phyloP scores from a whole-genome alignment of 805 yeast species.

The Candida ortonii region DNA sequence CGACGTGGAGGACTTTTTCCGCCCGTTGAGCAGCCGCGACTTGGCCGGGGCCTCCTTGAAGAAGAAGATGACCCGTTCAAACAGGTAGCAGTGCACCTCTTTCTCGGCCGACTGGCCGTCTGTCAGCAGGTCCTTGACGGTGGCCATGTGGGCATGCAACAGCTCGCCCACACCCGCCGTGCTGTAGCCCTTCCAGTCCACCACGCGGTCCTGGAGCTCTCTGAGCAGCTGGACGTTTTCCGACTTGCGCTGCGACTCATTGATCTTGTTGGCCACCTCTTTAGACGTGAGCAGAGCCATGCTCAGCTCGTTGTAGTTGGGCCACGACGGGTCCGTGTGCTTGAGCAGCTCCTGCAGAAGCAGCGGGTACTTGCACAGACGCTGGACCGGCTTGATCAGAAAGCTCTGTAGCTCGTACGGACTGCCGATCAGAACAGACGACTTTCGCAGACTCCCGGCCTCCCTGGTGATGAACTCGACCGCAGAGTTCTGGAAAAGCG shows the following conservation, averaged over 20 bases:
- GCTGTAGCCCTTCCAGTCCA: slow-evolving; percentile 91
- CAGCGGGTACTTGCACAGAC: slow-evolving; percentile 93
- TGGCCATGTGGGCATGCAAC: slow-evolving; percentile 67
- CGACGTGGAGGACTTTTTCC: slow-evolving; percentile 48
- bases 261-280: slow-evolving; percentile 81
- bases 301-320: slow-evolving; percentile 62
- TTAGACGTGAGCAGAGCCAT: slow-evolving; percentile 71
- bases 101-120: slow-evolving; percentile 64
- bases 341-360: slow-evolving; percentile 74
- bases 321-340: slow-evolving; percentile 50
- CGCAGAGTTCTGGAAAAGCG: slow-evolving; percentile 85
- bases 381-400: slow-evolving; percentile 90
- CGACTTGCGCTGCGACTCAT: slow-evolving; percentile 89
- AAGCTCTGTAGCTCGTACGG: slow-evolving; percentile 87
- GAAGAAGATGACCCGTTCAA: slow-evolving; percentile 62
- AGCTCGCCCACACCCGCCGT: slow-evolving; percentile 80
- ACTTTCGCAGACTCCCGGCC: slow-evolving; percentile 50
- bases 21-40: slow-evolving; percentile 45
- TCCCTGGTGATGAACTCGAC: slow-evolving; percentile 73
- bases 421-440: slow-evolving; percentile 67
- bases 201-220: slow-evolving; percentile 68
- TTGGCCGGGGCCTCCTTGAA: slow-evolving; percentile 59
- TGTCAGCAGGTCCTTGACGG: slow-evolving; percentile 54
- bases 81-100: slow-evolving; percentile 85
- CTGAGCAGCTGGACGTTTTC: slow-evolving; percentile 76